phyloP scores from a whole-genome alignment of 352 stramenopile species.

The Phytophthora colocasiae region DNA sequence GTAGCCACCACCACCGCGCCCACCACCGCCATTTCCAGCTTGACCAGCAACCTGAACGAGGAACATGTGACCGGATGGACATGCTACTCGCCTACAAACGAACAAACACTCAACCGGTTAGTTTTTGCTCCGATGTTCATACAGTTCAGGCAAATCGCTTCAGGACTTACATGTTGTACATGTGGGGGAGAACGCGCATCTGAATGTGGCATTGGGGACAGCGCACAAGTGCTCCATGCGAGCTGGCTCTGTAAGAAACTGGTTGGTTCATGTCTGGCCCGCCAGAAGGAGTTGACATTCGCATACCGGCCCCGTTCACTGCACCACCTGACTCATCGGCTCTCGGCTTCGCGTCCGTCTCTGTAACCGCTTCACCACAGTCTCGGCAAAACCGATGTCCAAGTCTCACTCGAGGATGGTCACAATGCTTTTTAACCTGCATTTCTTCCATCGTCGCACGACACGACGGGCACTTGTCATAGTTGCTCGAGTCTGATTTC shows the following conservation, averaged over 20 bases:
- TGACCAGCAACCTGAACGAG: slow-evolving; percentile 78
- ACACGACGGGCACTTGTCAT: slow-evolving; percentile 87
- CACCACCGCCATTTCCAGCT: slow-evolving; percentile 26
- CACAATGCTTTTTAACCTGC: slow-evolving; percentile 85
- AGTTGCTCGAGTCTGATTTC: slow-evolving; percentile 79
- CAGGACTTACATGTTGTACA: slow-evolving; percentile 91
- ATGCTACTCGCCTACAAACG: slow-evolving; percentile 70
- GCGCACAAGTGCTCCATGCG: slow-evolving; percentile 84
- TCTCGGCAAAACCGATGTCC: slow-evolving; percentile 85
- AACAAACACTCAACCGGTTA: slow-evolving; percentile 13
- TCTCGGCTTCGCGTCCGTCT: slow-evolving; percentile 74
- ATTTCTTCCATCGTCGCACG: slow-evolving; percentile 79
- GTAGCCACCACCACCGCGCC: slow-evolving; percentile 24
- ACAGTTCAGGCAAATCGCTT: not conserved
- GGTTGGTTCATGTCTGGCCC: slow-evolving; percentile 45
- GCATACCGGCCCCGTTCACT: slow-evolving; percentile 15
- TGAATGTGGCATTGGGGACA: slow-evolving; percentile 89
- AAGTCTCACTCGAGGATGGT: slow-evolving; percentile 82
- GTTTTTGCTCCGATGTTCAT: not conserved
- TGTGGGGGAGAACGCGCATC: slow-evolving; percentile 87
- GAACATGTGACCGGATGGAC: slow-evolving; percentile 87
- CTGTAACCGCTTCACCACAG: slow-evolving; percentile 63
- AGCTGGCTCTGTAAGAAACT: slow-evolving; percentile 79
- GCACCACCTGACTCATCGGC: slow-evolving; percentile 41
- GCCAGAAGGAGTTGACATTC: slow-evolving; percentile 31